Conservation (phyloP, 108 stramenopile species). For the Fragilariopsis cylindrus region DNA sequence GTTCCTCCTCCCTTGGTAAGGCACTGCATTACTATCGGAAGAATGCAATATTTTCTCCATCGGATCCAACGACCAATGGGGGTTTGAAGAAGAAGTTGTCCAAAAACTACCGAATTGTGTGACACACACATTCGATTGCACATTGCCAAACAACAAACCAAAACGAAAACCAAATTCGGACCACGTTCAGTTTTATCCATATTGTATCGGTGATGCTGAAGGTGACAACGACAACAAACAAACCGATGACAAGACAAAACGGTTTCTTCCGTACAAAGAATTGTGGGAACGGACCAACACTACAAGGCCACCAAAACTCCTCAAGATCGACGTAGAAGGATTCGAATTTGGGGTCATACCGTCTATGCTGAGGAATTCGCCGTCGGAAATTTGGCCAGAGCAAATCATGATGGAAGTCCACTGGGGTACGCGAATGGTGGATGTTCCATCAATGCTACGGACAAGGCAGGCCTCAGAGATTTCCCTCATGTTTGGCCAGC, state of each 20-base stretch:
- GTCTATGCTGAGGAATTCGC: slow-evolving; percentile 17
- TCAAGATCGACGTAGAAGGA: slow-evolving; percentile 54
- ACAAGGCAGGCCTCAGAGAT: slow-evolving; percentile 37
- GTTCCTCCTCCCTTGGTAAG: neutral
- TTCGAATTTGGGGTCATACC: slow-evolving; percentile 45
- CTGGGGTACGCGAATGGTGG: slow-evolving; percentile 48
- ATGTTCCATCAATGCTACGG: slow-evolving; percentile 40
- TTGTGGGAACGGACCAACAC: neutral
- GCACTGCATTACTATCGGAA: slow-evolving; percentile 21
- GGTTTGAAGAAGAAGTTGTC: slow-evolving; percentile 36
- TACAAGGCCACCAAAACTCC: slow-evolving; percentile 32
- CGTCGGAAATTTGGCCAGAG: slow-evolving; percentile 3
- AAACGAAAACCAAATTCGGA: neutral
- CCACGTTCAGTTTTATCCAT: slow-evolving; percentile 32
- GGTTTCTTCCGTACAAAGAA: neutral
- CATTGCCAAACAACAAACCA: slow-evolving; percentile 27
- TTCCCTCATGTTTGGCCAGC: slow-evolving; percentile 31
- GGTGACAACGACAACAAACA: neutral
- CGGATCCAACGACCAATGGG: slow-evolving; percentile 45
- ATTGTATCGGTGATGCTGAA: slow-evolving; percentile 11
- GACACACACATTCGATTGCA: slow-evolving; percentile 51
- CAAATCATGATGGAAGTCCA: slow-evolving; percentile 53
- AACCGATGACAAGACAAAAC: neutral
- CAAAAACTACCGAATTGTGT: slow-evolving; percentile 16
- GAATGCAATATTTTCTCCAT: slow-evolving; percentile 9